Evolutionary conservation across 345 rosid species (phyloP), one percentile per base, ranked within the genome.

Genomic region (Litchi chinensis): DNA sequence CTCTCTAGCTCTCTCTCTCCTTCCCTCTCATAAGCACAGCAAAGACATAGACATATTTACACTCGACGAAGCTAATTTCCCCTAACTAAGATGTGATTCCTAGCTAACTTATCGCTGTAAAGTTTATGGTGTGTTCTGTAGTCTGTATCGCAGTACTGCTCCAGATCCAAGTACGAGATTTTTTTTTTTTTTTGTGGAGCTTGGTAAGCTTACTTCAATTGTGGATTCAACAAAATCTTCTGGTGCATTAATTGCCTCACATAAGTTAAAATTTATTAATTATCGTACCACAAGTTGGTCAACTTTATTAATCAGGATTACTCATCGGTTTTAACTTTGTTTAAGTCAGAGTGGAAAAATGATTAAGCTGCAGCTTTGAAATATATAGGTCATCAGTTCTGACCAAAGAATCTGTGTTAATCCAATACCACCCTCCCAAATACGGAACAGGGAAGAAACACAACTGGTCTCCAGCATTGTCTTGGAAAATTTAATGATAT

Each of bases 271-370:
- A 26, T 13, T 3, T 26, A 43, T 9, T 16, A 10, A 48, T 74
- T 24, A 63, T 46, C 44, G 26, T 46, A 15, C 63, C 21, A 54
- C 54, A 48, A 48, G 54, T 68, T 67, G 2, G 21, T 19, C 41
- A 69, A 10, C 48, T 60, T 62, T 8, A 26, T 60, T 62, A 15
- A 60, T 62, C 8, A 24, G 26, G 67, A 11, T 22, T 40, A 12
- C 57, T 52, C 57, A 52, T 76, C 50, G 12, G 63, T 12, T 13
- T 66, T 32, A 41, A 44, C 41, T 57, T 52, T 68, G 76, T 66
- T 57, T 74, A 65, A 28, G 1, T 72, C 60, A 69, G 82, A 70
- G 80, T 78, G 84, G 84, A 78, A 80, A 26, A 57, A 78, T 80
- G 79, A 83, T 76, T 44, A 71, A 70, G 77, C 65, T 50, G 5